These are phyloP conservation scores for Trichoderma gracile DNA, from an alignment of 2,329 filamentous ascomycete genomes.

Conservation along the genomic window DNA sequence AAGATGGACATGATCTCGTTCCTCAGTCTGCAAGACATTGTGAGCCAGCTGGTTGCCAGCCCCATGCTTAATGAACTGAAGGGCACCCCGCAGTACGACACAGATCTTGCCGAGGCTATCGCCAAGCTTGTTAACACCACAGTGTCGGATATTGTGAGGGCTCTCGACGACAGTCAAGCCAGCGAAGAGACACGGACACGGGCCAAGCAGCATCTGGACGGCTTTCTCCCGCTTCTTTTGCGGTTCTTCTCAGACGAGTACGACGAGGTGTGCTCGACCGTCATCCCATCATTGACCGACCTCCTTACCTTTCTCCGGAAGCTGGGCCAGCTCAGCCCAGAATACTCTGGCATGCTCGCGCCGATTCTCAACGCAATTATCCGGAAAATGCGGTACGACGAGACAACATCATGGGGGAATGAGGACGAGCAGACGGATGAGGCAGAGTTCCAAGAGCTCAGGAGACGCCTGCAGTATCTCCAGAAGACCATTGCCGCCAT, in stretches of 20 bases:
- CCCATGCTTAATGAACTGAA: constrained; percentile 77
- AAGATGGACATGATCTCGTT: constrained; percentile 94
- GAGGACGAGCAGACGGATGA: constrained; percentile 96
- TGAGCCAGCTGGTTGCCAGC: constrained; percentile 81
- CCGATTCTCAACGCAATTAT: constrained; percentile 91
- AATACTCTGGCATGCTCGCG: constrained; percentile 79
- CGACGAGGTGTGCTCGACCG: constrained; percentile 94
- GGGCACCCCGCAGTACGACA: constrained; percentile 85
- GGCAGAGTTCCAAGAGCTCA: constrained; percentile 92
- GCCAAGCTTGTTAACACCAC: constrained; percentile 94
- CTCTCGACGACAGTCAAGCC: constrained; percentile 68
- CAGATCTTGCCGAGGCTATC: constrained; percentile 90
- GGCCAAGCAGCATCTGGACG: constrained; percentile 78
- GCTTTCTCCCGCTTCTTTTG: constrained; percentile 82
- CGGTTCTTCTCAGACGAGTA: constrained; percentile 98
- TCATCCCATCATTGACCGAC: constrained; percentile 91
- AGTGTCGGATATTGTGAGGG: constrained; percentile 81
- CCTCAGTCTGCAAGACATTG: constrained; percentile 81
- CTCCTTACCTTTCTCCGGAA: constrained; percentile 88
- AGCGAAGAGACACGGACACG: constrained; percentile 66
- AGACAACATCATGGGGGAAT: constrained; percentile 88
- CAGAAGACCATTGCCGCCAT: constrained; percentile 92
- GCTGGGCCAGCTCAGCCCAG: constrained; percentile 67
- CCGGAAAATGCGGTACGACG: constrained; percentile 95
- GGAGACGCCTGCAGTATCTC: constrained; percentile 83